Conservation (phyloP, 2,329 filamentous ascomycete species). For the Stagonosporopsis chrysanthemi region DNA sequence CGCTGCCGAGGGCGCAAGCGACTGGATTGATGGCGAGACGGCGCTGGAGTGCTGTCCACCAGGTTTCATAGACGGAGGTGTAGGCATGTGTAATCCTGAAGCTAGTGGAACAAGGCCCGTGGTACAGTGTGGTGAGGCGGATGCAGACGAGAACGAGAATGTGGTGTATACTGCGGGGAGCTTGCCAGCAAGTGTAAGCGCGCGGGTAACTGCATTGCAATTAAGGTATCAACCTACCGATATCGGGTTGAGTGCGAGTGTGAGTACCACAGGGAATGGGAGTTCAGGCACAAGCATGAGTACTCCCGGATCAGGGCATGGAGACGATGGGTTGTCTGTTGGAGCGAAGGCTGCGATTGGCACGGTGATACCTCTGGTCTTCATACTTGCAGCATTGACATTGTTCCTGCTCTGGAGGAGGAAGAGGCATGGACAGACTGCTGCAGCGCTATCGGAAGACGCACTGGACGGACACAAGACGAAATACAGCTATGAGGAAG, state of each 20-base stretch:
- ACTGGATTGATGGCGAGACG: slow-evolving; percentile 31
- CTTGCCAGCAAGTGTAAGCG: slow-evolving; percentile 23
- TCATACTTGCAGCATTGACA: slow-evolving; percentile 59
- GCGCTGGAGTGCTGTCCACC: slow-evolving; percentile 36
- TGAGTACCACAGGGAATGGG: slow-evolving; percentile 8
- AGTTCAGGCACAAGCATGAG: background rate
- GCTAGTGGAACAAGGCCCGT: slow-evolving; percentile 21
- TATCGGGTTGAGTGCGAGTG: slow-evolving; percentile 6
- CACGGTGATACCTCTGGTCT: slow-evolving; percentile 87
- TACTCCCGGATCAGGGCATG: background rate
- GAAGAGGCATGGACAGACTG: slow-evolving; percentile 19
- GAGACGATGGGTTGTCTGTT: slow-evolving; percentile 61
- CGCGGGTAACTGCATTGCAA: slow-evolving; percentile 25
- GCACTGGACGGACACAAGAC: slow-evolving; percentile 11
- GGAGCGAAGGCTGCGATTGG: slow-evolving; percentile 83
- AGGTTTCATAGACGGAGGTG: slow-evolving; percentile 27
- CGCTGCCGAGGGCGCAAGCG: slow-evolving; percentile 6
- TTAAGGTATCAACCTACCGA: slow-evolving; percentile 27
- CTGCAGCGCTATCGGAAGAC: background rate
- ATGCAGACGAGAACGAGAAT: slow-evolving; percentile 32
- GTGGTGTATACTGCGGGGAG: slow-evolving; percentile 18
- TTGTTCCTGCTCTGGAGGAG: slow-evolving; percentile 29
- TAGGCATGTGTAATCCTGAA: slow-evolving; percentile 23
- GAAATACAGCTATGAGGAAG: slow-evolving; percentile 10
- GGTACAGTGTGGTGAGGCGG: slow-evolving; percentile 30